Percentiles rank a stretch among this genome's conserved stretches.
Conservation (phyloP, 164 flowering plant species). For the Vitis amurensis region DNA sequence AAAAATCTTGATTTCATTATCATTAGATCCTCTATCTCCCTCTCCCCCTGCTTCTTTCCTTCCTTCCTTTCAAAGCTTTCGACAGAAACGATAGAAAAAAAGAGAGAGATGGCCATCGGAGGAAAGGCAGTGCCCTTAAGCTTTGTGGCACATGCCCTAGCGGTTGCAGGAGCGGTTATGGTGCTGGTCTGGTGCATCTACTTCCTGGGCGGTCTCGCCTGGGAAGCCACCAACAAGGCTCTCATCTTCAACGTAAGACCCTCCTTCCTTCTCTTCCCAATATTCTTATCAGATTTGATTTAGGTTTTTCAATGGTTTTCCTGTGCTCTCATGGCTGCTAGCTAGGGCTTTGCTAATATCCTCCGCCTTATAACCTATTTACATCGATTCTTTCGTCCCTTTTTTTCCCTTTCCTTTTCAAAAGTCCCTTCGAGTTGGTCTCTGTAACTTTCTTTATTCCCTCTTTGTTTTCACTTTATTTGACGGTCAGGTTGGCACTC, state of each 20-base stretch:
- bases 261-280: conserved; percentile 3
- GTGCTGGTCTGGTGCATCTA: conserved; percentile 80
- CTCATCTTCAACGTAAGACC: conserved; percentile 83
- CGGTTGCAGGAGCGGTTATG: conserved; percentile 45
- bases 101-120: conserved; percentile 43
- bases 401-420: background rate
- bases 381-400: background rate
- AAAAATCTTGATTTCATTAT: background rate
- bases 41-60: background rate
- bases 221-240: conserved; percentile 58
- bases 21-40: too few relatives aligned
- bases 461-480: too few relatives aligned
- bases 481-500: too few relatives aligned
- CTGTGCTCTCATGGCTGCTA: too few relatives aligned
- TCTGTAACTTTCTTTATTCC: too few relatives aligned
- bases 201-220: conserved; percentile 87
- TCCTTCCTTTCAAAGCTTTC: background rate
- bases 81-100: conserved; percentile 11
- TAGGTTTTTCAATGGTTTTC: too few relatives aligned
- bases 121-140: conserved; percentile 45
- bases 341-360: too few relatives aligned
- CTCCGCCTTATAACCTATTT: too few relatives aligned
- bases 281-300: background rate
- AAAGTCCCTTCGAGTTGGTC: background rate
- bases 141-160: conserved; percentile 62